Evolutionary conservation across 345 rosid genomes (phyloP), one percentile per base, ranked within the genome.

Genomic region (Gossypium stocksii): DNA sequence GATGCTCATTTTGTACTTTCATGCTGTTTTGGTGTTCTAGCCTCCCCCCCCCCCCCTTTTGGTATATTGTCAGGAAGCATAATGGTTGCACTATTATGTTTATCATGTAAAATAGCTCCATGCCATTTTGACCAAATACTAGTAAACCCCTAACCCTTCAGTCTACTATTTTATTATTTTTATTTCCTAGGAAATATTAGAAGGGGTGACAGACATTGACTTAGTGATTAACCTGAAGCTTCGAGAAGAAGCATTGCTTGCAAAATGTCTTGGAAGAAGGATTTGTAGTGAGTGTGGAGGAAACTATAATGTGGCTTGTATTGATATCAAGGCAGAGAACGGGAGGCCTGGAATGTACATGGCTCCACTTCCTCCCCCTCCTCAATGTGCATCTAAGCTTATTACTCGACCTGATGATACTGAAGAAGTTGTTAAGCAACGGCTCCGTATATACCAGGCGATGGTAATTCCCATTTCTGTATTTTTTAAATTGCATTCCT

Each of bases 331-430:
- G 85, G 90, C 87, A 38, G 88, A 90, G 81, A 82, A 91, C 81
- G 93, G 86, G 66, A 88, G 77, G 77, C 90, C 98, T 2, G 86
- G 89, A 44, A 91, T 95, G 89, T 86, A 90, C 77, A 93, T 95
- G 99, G 89, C 89, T 82, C 93, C 99, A 1, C 97, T 95, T 67
- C 99, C 86, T 82, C 94, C 99, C 59, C 99, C 99, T n/a, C 83
- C 92, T 13, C 82, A 87, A 14, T 95, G 99, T 77, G 90, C 82
- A 22, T 72, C 89, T 8, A 95, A 95, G 87, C 98, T 95, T 71
- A 85, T 95, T 72, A 88, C 78, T 65, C 94, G 99, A 49, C 78
- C 94, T 73, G 99, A 95, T 80, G 98, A 95, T 80, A 95, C 91
- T 0, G 93, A 90, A 86, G 97, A 91, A 82, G 90, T 95, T 76